Percentiles rank a stretch among this genome's conserved stretches.
phyloP scores from a whole-genome alignment of 2,329 filamentous ascomycete genomes.

The Bertia moriformis region DNA sequence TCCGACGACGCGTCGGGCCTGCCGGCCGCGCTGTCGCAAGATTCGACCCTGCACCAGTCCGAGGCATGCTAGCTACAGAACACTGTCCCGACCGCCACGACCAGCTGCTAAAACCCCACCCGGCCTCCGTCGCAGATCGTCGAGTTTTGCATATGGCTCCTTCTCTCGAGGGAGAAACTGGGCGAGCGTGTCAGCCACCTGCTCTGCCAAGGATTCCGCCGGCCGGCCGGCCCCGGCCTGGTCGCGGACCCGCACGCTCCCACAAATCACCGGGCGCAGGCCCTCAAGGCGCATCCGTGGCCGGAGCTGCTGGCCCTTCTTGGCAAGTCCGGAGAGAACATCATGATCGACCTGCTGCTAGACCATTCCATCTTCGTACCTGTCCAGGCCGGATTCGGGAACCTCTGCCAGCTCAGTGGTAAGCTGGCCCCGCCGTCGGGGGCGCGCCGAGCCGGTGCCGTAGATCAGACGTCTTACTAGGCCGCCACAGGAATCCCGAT shows the following conservation, averaged over 20 bases:
- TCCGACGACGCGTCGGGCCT: conserved; percentile 16
- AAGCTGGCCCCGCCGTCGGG: no score
- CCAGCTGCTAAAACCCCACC: conserved; percentile 1
- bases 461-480: no score
- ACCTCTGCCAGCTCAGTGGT: neutral
- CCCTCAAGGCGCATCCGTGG: neutral
- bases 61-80: no score
- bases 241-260: no score
- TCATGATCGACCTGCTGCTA: neutral
- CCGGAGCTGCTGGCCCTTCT: neutral
- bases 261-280: no score
- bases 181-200: conserved; percentile 52
- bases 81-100: neutral
- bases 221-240: no score
- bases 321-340: neutral
- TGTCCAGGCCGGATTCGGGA: neutral
- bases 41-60: conserved; percentile 37
- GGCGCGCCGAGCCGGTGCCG: no score
- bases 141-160: conserved; percentile 61
- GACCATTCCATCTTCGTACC: neutral
- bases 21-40: conserved; percentile 33
- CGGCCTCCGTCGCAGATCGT: conserved; percentile 41
- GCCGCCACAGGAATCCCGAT: no score
- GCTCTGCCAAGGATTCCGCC: no score
- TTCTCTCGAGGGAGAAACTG: conserved; percentile 46